Conservation (phyloP, 2,329 filamentous ascomycete genomes). For the Paraphoma sp. region DNA sequence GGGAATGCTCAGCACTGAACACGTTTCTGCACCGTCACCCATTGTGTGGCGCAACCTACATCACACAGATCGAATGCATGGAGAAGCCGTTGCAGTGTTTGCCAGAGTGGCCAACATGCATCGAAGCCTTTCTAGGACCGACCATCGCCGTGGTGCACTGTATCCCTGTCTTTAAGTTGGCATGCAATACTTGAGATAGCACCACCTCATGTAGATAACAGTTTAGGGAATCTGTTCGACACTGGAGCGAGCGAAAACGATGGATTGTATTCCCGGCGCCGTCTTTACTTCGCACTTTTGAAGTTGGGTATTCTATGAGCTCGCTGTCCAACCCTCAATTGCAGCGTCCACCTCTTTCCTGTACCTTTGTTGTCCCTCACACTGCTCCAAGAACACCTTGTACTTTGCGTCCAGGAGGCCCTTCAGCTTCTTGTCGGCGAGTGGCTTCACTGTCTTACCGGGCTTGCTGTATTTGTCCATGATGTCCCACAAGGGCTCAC, state of each 20-base stretch:
- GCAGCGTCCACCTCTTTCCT: constrained; percentile 75
- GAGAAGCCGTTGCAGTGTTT: too few species aligned
- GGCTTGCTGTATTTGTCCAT: constrained; percentile 98
- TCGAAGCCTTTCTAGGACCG: too few species aligned
- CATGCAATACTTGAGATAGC: too few species aligned
- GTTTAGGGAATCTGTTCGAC: too few species aligned
- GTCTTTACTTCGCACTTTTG: neutral
- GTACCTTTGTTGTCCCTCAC: constrained; percentile 82
- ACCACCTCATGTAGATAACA: too few species aligned
- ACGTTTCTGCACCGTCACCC: neutral
- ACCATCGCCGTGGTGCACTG: too few species aligned
- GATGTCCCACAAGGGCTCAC: constrained; percentile 90
- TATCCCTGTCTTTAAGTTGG: too few species aligned
- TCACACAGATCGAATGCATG: too few species aligned
- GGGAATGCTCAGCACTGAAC: neutral
- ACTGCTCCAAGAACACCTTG: constrained; percentile 93
- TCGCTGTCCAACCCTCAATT: constrained; percentile 40
- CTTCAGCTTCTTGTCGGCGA: constrained; percentile 74
- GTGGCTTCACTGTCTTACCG: constrained; percentile 81
- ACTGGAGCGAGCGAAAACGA: too few species aligned
- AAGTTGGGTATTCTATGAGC: neutral
- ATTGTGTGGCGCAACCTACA: neutral
- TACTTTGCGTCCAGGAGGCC: constrained; percentile 87
- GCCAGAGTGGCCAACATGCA: too few species aligned
- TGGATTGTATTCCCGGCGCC: too few species aligned